These are phyloP conservation scores for Pelargonium nanum DNA, from an alignment of 345 rosid genomes.

Conservation along the genomic window DNA sequence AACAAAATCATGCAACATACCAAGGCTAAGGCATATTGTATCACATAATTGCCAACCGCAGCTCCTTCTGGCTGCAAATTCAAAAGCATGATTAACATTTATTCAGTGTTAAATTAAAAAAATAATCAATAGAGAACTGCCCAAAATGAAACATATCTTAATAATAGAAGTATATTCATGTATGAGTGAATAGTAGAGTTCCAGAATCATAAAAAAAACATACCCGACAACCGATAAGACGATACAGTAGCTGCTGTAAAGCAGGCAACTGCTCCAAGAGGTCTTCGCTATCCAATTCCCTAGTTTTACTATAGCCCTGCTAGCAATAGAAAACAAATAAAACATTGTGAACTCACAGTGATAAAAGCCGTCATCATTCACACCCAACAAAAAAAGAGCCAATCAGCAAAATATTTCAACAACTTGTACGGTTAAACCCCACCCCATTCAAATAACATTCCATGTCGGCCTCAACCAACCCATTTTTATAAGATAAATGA, in stretches of 20 bases:
- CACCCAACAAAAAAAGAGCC: neutral
- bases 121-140: too few relatives aligned
- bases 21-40: conserved; percentile 94
- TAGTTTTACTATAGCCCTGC: conserved; percentile 88
- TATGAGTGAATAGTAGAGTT: conserved; percentile 5
- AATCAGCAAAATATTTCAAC: neutral
- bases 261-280: conserved; percentile 86
- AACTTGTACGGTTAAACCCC: too few relatives aligned
- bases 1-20: conserved; percentile 27
- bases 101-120: conserved; percentile 1
- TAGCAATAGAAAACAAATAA: conserved; percentile 11
- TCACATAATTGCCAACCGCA: conserved; percentile 68
- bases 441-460: too few relatives aligned
- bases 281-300: conserved; percentile 75
- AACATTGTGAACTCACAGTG: too few relatives aligned
- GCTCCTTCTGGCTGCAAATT: conserved; percentile 89
- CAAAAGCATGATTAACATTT: conserved; percentile 7
- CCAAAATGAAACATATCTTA: too few relatives aligned
- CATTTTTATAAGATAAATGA: neutral
- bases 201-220: conserved; percentile 1
- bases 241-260: conserved; percentile 75
- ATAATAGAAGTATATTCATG: too few relatives aligned
- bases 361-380: too few relatives aligned
- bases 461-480: too few relatives aligned
- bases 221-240: conserved; percentile 97